Evolutionary conservation across 352 stramenopile species (phyloP), one percentile per base, ranked within the genome.

Genomic region (Pythium folliculosum): DNA sequence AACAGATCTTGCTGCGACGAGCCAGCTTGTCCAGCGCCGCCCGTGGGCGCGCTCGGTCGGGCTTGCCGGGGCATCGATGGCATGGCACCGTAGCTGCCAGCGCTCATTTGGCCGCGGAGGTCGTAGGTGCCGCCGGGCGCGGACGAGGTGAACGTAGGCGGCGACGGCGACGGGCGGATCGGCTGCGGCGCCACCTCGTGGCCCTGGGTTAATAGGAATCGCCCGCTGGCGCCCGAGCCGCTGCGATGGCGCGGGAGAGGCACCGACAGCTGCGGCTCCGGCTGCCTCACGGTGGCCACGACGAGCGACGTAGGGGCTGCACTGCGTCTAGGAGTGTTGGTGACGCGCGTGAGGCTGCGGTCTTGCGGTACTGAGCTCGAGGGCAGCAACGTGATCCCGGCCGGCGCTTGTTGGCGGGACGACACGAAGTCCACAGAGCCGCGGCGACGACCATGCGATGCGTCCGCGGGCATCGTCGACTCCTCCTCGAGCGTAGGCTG

Each of bases 1-100:
- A 58, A 72, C 1, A 72, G 52, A 16, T 63, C 65, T 3, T 40
- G 47, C 6, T 45, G 66, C 40, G 49, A 37, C 19, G 45, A 44
- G 21, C 27, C 27, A 5, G 50, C 27, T 30, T n/a, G 0, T 23
- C 40, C 35, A 14, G 40, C 27, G n/a, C 27, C 2, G 35, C 40
- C 37, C 17, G 40, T n/a, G 10, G 45, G 17, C n/a, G 27, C 6
- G n/a, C 21, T 30, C 2, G 22, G 30, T 2, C 19, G 17, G 1
- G 30, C 2, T 4, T 30, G 9, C 40, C 21, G 51, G 27, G 40
- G 22, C 22, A 50, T 32, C 5, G 60, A n/a, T 1, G 40, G 40
- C 40, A 47, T 47, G 14, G 40, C 40, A 13, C 40, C 40, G 40
- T 47, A 47, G 13, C 40, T 2, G 17, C 40, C 40, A 21, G 40